Percentiles rank a stretch among this genome's conserved stretches.
Evolutionary conservation across 2,329 filamentous ascomycete species (phyloP).

Genomic region (Bisporella sp.): DNA sequence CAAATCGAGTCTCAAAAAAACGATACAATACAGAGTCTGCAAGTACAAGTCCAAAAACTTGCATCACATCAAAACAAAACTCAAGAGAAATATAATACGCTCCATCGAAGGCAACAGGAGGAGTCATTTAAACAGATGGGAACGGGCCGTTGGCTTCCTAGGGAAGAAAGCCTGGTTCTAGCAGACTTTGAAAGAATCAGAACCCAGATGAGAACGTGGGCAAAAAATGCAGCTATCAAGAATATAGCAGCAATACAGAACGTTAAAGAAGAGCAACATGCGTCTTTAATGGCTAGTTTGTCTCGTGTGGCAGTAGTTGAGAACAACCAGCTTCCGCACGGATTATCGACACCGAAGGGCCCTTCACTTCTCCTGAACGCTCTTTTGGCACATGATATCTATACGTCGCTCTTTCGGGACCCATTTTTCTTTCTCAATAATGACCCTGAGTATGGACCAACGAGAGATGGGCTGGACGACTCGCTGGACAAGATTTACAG

Average conservation of each 20-base stretch:
- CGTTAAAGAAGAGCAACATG: neutral
- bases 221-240: neutral
- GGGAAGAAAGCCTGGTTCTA: conserved; percentile 3
- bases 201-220: conserved; percentile 4
- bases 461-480: neutral
- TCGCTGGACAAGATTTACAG: neutral
- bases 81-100: neutral
- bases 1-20: neutral
- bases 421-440: conserved; percentile 3
- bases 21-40: neutral
- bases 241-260: neutral
- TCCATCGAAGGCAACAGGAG: conserved; percentile 10
- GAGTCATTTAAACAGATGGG: conserved; percentile 4
- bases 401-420: neutral
- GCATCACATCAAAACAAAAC: neutral
- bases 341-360: neutral
- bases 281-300: neutral
- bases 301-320: neutral
- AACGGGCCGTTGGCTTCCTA: conserved; percentile 1
- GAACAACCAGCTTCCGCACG: neutral
- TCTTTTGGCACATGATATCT: conserved; percentile 1
- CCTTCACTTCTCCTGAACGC: conserved; percentile 2
- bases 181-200: conserved; percentile 6
- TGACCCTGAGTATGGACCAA: neutral
- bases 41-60: neutral